Conservation (phyloP, 2,329 filamentous ascomycete species). For the Ceratocystis huliohia region DNA sequence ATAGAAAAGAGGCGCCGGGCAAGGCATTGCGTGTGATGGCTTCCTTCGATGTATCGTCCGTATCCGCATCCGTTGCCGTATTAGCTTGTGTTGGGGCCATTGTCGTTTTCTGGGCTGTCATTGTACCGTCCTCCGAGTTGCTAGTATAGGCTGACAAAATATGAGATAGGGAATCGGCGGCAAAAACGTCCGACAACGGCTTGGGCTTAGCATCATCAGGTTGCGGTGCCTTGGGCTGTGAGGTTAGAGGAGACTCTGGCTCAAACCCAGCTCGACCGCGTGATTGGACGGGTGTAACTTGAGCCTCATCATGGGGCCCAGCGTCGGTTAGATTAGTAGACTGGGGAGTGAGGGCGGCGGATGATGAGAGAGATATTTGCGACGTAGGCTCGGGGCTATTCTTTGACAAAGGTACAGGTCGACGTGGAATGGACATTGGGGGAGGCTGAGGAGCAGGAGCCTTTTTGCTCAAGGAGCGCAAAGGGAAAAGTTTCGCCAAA, state of each 20-base stretch:
- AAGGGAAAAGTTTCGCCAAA: conserved; percentile 24
- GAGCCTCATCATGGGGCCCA: neutral
- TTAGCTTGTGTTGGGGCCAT: conserved; percentile 8
- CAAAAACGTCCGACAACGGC: conserved; percentile 27
- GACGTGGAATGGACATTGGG: conserved; percentile 30
- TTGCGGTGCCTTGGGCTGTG: neutral
- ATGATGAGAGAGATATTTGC: neutral
- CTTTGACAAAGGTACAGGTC: conserved; percentile 26
- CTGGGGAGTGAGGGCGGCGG: conserved; percentile 19
- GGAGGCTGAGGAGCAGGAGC: conserved; percentile 22
- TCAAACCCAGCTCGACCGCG: neutral
- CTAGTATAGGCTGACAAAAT: conserved; percentile 43
- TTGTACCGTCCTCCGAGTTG: conserved; percentile 31
- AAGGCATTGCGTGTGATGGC: conserved; percentile 20
- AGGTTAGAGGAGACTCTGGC: neutral
- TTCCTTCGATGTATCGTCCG: conserved; percentile 22
- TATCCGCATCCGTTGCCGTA: conserved; percentile 22
- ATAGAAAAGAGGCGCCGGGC: neutral
- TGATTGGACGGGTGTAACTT: neutral
- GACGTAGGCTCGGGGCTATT: neutral
- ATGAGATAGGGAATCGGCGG: conserved; percentile 40
- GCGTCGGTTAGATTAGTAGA: neutral
- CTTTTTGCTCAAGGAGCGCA: conserved; percentile 20
- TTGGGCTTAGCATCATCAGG: conserved; percentile 20
- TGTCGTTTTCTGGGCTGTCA: neutral